Percentiles rank a stretch among this genome's conserved stretches.
These are phyloP conservation scores for Claviceps africana DNA, from an alignment of 2,329 filamentous ascomycete genomes.

Conservation along the genomic window DNA sequence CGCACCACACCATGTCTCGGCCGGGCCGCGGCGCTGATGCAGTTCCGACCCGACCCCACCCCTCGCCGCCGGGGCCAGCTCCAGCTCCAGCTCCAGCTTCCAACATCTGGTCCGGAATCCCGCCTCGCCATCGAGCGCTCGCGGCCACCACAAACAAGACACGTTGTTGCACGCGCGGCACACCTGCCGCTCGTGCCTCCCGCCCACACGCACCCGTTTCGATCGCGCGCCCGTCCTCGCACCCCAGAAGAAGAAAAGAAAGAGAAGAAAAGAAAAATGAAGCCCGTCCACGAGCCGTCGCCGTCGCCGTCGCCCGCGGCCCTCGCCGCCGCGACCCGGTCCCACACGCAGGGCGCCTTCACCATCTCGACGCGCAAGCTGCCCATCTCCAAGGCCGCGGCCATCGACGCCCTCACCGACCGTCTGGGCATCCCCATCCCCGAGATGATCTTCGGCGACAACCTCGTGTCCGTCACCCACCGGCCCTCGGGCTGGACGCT, in stretches of 20 bases:
- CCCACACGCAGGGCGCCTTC: conserved; percentile 51
- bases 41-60: too few relatives aligned
- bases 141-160: too few relatives aligned
- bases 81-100: too few relatives aligned
- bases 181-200: too few relatives aligned
- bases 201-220: too few relatives aligned
- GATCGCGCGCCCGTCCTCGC: too few relatives aligned
- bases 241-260: background rate
- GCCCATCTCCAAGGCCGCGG: conserved; percentile 82
- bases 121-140: too few relatives aligned
- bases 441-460: conserved; percentile 99
- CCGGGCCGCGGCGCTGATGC: too few relatives aligned
- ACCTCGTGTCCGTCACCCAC: conserved; percentile 65
- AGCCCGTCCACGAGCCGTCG: conserved; percentile 25
- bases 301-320: conserved; percentile 39
- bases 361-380: conserved; percentile 73
- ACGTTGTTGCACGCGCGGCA: too few relatives aligned
- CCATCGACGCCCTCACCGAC: conserved; percentile 73
- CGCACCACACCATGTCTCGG: too few relatives aligned
- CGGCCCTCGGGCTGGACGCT: conserved; percentile 62
- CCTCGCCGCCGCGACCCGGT: conserved; percentile 39
- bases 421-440: conserved; percentile 75
- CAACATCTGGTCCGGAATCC: too few relatives aligned
- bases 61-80: too few relatives aligned
- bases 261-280: conserved; percentile 15